phyloP scores from a whole-genome alignment of 257 asterid genomes.

The Penstemon davidsonii region DNA sequence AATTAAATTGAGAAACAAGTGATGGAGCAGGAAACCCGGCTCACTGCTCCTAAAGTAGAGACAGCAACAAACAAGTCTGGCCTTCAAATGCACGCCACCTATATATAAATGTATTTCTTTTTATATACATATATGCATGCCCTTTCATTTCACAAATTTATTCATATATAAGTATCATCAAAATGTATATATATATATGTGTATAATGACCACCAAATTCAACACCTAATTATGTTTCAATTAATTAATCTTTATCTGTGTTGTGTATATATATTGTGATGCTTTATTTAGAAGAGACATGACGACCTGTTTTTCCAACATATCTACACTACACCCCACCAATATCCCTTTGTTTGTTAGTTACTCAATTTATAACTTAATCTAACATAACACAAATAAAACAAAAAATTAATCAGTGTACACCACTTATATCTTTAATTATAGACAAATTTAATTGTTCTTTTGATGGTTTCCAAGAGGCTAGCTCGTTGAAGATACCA shows the following conservation, averaged over 20 bases:
- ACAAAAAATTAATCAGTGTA: no score
- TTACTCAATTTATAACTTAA: neutral
- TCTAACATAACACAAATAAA: no score
- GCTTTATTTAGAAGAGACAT: constrained; percentile 3
- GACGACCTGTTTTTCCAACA: constrained; percentile 27
- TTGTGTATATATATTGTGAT: neutral
- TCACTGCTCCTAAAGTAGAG: constrained; percentile 26
- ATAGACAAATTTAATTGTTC: neutral
- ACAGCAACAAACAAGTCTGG: constrained; percentile 25
- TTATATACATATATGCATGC: no score
- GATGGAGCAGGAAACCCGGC: constrained; percentile 27
- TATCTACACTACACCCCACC: neutral
- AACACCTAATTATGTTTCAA: neutral
- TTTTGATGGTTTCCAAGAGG: neutral
- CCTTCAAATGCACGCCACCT: constrained; percentile 31
- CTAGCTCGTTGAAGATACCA: neutral
- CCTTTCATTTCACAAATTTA: no score
- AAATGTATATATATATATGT: no score
- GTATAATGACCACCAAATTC: neutral
- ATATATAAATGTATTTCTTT: no score
- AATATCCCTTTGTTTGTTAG: neutral
- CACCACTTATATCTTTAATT: no score
- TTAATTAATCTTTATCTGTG: neutral
- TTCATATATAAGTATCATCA: no score
- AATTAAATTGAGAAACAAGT: constrained; percentile 3